Conservation (phyloP, 169 alveolate species). For the Ichthyophthirius multifiliis region DNA sequence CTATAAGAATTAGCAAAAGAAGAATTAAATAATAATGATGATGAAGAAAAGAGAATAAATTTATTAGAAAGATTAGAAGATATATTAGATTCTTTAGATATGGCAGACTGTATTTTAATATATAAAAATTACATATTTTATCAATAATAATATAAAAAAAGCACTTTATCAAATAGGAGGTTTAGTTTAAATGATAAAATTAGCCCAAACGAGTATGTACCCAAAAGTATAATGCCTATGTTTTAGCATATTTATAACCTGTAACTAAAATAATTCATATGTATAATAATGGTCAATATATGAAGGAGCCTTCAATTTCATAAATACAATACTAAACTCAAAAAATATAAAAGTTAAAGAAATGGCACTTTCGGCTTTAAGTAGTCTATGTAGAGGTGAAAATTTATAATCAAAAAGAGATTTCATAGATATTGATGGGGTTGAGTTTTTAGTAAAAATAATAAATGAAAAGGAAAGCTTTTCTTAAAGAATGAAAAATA, state of each 20-base stretch:
- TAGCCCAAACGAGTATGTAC: background rate
- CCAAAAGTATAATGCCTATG: background rate
- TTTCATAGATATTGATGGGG: conserved; percentile 4
- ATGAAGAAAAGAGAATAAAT: conserved; percentile 37
- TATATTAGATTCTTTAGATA: conserved; percentile 28
- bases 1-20: conserved; percentile 36
- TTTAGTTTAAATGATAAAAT: background rate
- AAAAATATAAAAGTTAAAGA: conserved; percentile 2
- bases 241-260: background rate
- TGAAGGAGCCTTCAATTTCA: conserved; percentile 5
- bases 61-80: conserved; percentile 26
- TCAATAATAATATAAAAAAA: background rate
- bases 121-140: background rate
- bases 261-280: conserved; percentile 7
- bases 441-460: background rate
- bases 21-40: conserved; percentile 38
- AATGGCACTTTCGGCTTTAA: conserved; percentile 3
- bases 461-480: background rate
- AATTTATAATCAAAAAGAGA: conserved; percentile 12
- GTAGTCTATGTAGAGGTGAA: conserved; percentile 3
- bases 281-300: background rate
- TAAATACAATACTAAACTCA: background rate
- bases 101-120: conserved; percentile 1
- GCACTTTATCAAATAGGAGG: background rate
- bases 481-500: background rate